Evolutionary conservation across 768 basidiomycete species (phyloP).

Genomic region (Leccinum aurantiacum): DNA sequence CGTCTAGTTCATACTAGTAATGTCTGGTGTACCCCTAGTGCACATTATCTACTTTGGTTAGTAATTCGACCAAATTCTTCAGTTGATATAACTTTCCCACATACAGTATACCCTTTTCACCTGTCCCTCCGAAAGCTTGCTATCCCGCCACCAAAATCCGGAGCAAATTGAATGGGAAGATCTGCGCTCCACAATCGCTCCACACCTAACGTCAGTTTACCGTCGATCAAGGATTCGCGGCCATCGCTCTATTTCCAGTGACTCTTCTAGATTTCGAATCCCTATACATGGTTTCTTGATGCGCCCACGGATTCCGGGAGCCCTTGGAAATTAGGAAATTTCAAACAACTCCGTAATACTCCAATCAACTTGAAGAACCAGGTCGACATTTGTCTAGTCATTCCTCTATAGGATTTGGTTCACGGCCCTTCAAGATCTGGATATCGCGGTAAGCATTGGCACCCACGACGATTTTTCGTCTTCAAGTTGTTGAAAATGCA

Average conservation of each 20-base stretch:
- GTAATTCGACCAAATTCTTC: background rate
- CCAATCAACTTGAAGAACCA: background rate
- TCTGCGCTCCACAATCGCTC: background rate
- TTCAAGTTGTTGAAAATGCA: background rate
- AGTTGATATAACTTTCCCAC: no score
- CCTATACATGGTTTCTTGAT: background rate
- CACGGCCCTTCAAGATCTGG: background rate
- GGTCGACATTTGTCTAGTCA: background rate
- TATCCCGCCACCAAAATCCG: background rate
- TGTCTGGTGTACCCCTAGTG: no score
- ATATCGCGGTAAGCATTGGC: background rate
- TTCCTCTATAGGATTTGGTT: background rate
- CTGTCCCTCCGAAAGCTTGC: background rate
- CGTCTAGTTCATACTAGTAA: no score
- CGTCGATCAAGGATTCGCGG: constrained; percentile 19
- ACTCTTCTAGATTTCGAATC: background rate
- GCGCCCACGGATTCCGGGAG: background rate
- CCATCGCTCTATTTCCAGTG: background rate
- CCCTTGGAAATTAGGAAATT: background rate
- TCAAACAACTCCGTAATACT: background rate
- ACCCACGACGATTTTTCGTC: background rate
- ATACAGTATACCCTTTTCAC: background rate
- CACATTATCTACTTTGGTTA: background rate
- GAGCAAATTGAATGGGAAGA: constrained; percentile 5
- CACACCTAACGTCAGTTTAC: background rate